A percentile compares a stretch with the other conserved stretches of the same genome.
Evolutionary conservation across 2,329 filamentous ascomycete species (phyloP).

Genomic region (Alternaria consortialis): DNA sequence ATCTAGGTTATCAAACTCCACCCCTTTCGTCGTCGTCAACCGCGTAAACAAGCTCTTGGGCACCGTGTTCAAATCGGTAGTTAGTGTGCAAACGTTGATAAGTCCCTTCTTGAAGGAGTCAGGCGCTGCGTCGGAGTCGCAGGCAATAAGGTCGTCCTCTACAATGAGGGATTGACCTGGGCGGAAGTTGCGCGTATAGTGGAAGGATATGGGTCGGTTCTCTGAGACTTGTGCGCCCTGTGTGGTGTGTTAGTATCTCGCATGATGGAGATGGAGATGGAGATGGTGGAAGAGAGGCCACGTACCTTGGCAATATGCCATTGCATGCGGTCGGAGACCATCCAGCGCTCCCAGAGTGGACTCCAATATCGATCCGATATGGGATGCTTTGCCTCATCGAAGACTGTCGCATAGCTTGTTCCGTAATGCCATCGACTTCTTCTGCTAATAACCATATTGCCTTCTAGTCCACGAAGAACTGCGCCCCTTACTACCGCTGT

Average conservation of each 20-base stretch:
- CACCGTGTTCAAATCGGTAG: conserved; percentile 80
- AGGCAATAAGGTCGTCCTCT: conserved; percentile 81
- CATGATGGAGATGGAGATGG: not conserved
- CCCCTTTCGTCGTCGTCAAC: conserved; percentile 78
- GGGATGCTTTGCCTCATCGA: conserved; percentile 77
- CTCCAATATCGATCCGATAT: conserved; percentile 81
- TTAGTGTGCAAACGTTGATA: conserved; percentile 79
- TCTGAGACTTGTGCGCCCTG: conserved; percentile 79
- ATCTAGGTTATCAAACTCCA: conserved; percentile 83
- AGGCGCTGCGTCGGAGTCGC: conserved; percentile 73
- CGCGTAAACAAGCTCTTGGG: conserved; percentile 77
- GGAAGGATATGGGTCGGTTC: conserved; percentile 78
- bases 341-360: conserved; percentile 81
- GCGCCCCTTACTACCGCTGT: conserved; percentile 82
- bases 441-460: conserved; percentile 79
- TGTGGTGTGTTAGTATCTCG: conserved; percentile 15
- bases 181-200: conserved; percentile 86
- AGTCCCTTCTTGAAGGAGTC: conserved; percentile 61
- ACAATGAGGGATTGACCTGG: conserved; percentile 79
- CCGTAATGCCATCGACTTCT: conserved; percentile 81
- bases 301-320: conserved; percentile 81
- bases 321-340: conserved; percentile 84
- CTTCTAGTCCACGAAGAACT: conserved; percentile 77
- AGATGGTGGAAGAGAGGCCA: not conserved
- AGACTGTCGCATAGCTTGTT: conserved; percentile 82